Conservation (phyloP, 1,284 basidiomycete genomes). For the Phlebopus sp. region DNA sequence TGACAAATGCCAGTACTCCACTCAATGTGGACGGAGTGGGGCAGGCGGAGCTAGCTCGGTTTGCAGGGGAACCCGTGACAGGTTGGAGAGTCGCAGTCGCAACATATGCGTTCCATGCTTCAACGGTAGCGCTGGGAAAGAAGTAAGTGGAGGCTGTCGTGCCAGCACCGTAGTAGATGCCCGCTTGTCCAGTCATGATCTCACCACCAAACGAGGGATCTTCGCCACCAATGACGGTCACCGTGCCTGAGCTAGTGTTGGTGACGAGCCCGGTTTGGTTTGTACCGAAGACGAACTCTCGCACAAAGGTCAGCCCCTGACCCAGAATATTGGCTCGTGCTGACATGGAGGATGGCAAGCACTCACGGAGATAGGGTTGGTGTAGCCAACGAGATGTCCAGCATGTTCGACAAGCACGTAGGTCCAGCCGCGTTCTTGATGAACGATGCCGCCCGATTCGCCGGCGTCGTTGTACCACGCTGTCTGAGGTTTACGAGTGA, state of each 20-base stretch:
- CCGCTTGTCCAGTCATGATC: slow-evolving; percentile 48
- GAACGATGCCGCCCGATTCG: slow-evolving; percentile 62
- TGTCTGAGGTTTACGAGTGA: slow-evolving; percentile 62
- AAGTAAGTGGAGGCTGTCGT: slow-evolving; percentile 49
- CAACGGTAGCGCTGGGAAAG: slow-evolving; percentile 51
- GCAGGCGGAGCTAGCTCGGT: background rate
- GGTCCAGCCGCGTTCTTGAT: slow-evolving; percentile 69
- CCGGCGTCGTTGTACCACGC: slow-evolving; percentile 59
- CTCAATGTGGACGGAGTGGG: background rate
- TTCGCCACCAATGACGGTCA: slow-evolving; percentile 56
- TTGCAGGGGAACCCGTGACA: background rate
- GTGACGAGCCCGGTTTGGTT: slow-evolving; percentile 51
- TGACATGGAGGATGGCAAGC: background rate
- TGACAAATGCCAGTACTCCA: background rate
- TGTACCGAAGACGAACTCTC: slow-evolving; percentile 57
- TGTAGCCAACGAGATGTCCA: slow-evolving; percentile 55
- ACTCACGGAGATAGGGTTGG: slow-evolving; percentile 51
- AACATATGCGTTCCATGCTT: slow-evolving; percentile 52
- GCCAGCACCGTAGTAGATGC: slow-evolving; percentile 50
- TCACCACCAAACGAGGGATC: slow-evolving; percentile 40
- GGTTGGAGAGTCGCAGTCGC: slow-evolving; percentile 11
- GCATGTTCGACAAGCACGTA: slow-evolving; percentile 57
- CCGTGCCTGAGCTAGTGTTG: slow-evolving; percentile 16
- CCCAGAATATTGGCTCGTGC: background rate
- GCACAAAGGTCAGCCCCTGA: slow-evolving; percentile 54